phyloP scores from a whole-genome alignment of 805 yeast genomes.

The Maudiozyma serrabonitensis region DNA sequence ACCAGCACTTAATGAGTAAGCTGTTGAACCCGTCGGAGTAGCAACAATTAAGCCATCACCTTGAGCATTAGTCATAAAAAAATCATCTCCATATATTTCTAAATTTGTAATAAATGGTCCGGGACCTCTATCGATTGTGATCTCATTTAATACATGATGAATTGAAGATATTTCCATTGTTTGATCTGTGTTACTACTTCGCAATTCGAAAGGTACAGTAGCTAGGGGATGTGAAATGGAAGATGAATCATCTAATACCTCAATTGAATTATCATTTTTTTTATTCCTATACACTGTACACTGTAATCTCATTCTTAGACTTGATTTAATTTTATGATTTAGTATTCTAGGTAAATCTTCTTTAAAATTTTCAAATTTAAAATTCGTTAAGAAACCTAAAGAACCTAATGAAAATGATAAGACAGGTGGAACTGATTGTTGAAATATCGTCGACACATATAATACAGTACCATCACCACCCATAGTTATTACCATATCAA shows the following conservation, averaged over 20 bases:
- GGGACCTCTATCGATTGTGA: slow-evolving; percentile 90
- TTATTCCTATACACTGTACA: slow-evolving; percentile 53
- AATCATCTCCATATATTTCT: slow-evolving; percentile 82
- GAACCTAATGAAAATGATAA: slow-evolving; percentile 84
- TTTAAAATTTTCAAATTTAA: slow-evolving; percentile 65
- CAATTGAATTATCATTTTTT: not conserved
- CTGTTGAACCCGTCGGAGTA: slow-evolving; percentile 95
- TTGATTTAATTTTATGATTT: slow-evolving; percentile 63
- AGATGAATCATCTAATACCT: not conserved
- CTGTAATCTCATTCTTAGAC: slow-evolving; percentile 78
- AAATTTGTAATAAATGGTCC: slow-evolving; percentile 85
- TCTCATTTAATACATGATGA: slow-evolving; percentile 77
- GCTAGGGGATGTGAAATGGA: too few species aligned
- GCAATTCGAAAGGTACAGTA: slow-evolving; percentile 17
- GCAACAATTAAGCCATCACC: slow-evolving; percentile 91
- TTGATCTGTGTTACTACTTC: slow-evolving; percentile 35
- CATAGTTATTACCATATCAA: slow-evolving; percentile 74
- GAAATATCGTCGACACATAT: slow-evolving; percentile 79
- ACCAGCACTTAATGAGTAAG: slow-evolving; percentile 90
- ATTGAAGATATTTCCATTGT: slow-evolving; percentile 35
- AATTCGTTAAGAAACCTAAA: slow-evolving; percentile 84
- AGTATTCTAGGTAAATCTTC: slow-evolving; percentile 47
- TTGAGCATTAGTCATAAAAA: slow-evolving; percentile 77
- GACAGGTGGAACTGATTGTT: slow-evolving; percentile 81
- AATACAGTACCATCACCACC: slow-evolving; percentile 98